phyloP scores from a whole-genome alignment of 169 alveolate species.

The Plasmodium vinckei region DNA sequence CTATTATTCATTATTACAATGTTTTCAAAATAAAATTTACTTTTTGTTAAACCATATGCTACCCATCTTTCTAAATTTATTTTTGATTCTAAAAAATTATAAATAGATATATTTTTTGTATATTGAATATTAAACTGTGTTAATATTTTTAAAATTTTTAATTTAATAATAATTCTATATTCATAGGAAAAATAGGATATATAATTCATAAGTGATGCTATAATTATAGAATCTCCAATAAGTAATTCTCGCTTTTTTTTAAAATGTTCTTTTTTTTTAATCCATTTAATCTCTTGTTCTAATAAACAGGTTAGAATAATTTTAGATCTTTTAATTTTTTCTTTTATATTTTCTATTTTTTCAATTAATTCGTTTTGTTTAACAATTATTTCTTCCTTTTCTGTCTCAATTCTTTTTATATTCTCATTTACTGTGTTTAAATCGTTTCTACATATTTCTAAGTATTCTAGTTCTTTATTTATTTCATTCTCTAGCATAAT shows the following conservation, averaged over 20 bases:
- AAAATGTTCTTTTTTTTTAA: conserved; percentile 29
- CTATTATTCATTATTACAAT: conserved; percentile 69
- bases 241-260: conserved; percentile 60
- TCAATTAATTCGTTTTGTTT: conserved; percentile 45
- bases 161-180: conserved; percentile 44
- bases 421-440: conserved; percentile 32
- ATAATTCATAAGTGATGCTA: conserved; percentile 47
- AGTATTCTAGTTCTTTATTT: conserved; percentile 39
- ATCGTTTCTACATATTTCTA: conserved; percentile 40
- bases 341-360: conserved; percentile 67
- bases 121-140: conserved; percentile 6
- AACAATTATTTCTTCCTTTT: conserved; percentile 46
- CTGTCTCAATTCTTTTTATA: conserved; percentile 33
- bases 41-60: conserved; percentile 65
- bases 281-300: conserved; percentile 73
- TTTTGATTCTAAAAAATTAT: conserved; percentile 43
- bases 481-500: conserved; percentile 62
- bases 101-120: conserved; percentile 39
- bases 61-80: conserved; percentile 70
- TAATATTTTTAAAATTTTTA: conserved; percentile 30
- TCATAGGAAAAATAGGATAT: conserved; percentile 66
- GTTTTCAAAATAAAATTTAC: conserved; percentile 63
- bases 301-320: conserved; percentile 33
- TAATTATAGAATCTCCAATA: conserved; percentile 61
- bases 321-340: conserved; percentile 57